Evolutionary conservation across 108 stramenopile genomes (phyloP).

Genomic region (Discostella pseudostelligera): DNA sequence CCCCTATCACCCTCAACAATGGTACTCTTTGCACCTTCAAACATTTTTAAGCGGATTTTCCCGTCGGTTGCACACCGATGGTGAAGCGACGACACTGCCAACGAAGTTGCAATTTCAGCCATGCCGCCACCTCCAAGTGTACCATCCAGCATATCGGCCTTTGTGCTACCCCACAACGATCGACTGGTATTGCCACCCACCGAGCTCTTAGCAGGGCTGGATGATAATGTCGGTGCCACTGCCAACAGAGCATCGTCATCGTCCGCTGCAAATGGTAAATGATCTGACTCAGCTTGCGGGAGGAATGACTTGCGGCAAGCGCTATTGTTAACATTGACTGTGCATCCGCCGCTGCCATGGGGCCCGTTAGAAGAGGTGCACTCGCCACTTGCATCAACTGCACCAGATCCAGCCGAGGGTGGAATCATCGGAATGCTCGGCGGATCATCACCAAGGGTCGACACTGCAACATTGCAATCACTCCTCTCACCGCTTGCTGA

Average conservation of each 20-base stretch:
- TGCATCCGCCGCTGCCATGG: not conserved
- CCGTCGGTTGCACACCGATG: conserved; percentile 44
- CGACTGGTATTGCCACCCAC: conserved; percentile 15
- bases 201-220: conserved; percentile 13
- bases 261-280: conserved; percentile 50
- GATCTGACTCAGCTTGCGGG: conserved; percentile 25
- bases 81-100: conserved; percentile 40
- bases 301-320: not conserved
- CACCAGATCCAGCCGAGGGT: not conserved
- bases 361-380: not conserved
- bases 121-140: conserved; percentile 21
- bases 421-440: conserved; percentile 7
- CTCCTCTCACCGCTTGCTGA: conserved; percentile 5
- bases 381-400: too few relatives aligned
- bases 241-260: conserved; percentile 31
- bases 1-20: too few relatives aligned
- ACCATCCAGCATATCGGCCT: conserved; percentile 2
- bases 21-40: conserved; percentile 17
- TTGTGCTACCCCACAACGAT: conserved; percentile 34
- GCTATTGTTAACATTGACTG: not conserved
- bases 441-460: conserved; percentile 10
- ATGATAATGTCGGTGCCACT: not conserved
- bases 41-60: conserved; percentile 43
- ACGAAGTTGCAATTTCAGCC: conserved; percentile 26
- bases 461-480: conserved; percentile 20